phyloP scores from a whole-genome alignment of 164 flowering plant species.

The Vitis rotundifolia region DNA sequence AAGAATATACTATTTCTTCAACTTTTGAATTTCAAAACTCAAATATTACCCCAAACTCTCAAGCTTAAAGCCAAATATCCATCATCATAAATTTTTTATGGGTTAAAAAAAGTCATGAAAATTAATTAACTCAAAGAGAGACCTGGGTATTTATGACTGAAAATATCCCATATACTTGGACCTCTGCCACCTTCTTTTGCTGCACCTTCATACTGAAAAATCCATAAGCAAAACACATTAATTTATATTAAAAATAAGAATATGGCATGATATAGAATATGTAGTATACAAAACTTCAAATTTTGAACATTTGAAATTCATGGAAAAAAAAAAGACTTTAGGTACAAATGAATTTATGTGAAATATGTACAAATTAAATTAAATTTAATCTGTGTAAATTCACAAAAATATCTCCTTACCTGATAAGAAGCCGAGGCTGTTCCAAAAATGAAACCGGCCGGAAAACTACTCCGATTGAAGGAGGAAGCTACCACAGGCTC shows the following conservation, averaged over 20 bases:
- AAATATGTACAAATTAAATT: neutral
- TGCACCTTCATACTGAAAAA: conserved; percentile 25
- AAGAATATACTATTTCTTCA: too few relatives aligned
- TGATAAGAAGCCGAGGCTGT: conserved; percentile 29
- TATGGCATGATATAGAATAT: neutral
- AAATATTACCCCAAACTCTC: too few relatives aligned
- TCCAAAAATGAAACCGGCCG: conserved; percentile 28
- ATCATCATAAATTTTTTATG: too few relatives aligned
- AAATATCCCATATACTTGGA: conserved; percentile 15
- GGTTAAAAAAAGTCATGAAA: too few relatives aligned
- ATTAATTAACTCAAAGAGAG: neutral
- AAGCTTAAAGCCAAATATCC: too few relatives aligned
- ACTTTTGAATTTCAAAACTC: too few relatives aligned
- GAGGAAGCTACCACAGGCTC: neutral
- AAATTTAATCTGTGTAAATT: neutral
- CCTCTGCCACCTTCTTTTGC: conserved; percentile 9
- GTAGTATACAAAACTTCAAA: neutral
- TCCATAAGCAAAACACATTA: neutral
- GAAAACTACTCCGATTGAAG: conserved; percentile 26
- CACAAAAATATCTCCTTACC: conserved; percentile 6
- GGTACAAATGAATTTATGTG: neutral
- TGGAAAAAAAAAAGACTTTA: neutral
- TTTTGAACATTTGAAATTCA: neutral
- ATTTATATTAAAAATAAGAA: too few relatives aligned
- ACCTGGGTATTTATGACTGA: conserved; percentile 6